Base-by-base conservation (phyloP, 164 flowering plant genomes). In the Magnolia kwangsiensis region DNA sequence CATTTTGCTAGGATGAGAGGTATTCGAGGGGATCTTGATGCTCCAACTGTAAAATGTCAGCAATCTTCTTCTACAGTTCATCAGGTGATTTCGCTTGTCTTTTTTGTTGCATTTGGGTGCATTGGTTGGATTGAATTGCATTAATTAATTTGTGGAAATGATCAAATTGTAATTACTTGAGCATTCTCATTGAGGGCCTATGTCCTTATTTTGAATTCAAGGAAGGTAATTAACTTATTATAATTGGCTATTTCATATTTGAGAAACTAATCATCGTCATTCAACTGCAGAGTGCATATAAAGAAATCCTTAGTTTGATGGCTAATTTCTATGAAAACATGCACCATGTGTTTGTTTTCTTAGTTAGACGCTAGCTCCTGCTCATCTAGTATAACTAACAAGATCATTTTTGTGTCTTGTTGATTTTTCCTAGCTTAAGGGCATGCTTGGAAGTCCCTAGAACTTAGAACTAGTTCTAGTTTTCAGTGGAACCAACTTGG, bases 1-100 rank as follows among this genome's bases (percentile, higher is more conserved):
- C 23, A 16, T 61, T 75, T 66, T 63, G 77, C 45, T 75, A 23
- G 72, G 7, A 19, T 75, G 23, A 67, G 64, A 21, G 31, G 18
- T 1, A 51, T 19, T 66, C 64, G 18, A 67, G 24, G 37, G 19
- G 16, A n/a, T 29, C 49, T 50, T 75, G 71, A 49, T 50, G 50
- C 18, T 37, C 4, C 31, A 61, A 11, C n/a, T n/a, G 51, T 69
- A 4, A 21, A 71, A 8, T 13, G 50, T 50, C 27, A 45, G 72
- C 72, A 71, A 6, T 23, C 59, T 50, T n/a, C 59, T 18, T 49
- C 72, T 50, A 50, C 61, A 8, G 1, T 50, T 71, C 50, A 71
- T 71, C 59, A 11, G n/a, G 72, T 71, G 72, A 71, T 27, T 49
- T 71, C 23, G 20, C n/a, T 58, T 71, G 7, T 19, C 7, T 50